phyloP scores from a whole-genome alignment of 129 eudicot species.

The Silybum marianum region DNA sequence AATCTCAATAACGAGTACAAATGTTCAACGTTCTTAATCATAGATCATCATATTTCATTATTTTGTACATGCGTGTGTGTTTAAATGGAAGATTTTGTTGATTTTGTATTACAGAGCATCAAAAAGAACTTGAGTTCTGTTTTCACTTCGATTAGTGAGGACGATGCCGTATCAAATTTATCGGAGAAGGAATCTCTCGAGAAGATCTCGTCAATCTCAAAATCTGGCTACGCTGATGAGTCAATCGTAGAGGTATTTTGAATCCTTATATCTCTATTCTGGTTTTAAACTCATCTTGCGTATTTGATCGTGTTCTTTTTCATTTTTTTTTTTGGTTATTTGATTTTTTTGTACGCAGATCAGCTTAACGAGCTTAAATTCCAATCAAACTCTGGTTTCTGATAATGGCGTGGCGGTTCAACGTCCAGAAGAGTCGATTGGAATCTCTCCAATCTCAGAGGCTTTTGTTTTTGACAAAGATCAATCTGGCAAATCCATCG shows the following conservation, averaged over 20 bases:
- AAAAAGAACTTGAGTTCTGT: conserved; percentile 21
- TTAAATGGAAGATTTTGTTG: background rate
- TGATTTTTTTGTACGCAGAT: conserved; percentile 20
- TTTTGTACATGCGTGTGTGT: background rate
- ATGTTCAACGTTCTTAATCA: background rate
- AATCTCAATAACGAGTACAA: background rate
- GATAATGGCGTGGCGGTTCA: conserved; percentile 1
- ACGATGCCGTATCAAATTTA: conserved; percentile 1
- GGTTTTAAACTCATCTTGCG: background rate
- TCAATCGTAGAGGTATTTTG: conserved; percentile 16
- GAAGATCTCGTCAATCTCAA: background rate
- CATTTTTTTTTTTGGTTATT: background rate
- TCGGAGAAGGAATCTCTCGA: conserved; percentile 21
- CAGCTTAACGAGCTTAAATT: conserved; percentile 8
- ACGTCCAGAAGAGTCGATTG: conserved; percentile 17
- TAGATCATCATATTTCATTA: conserved; percentile 3
- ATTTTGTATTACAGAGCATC: conserved; percentile 27
- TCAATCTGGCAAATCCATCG: conserved; percentile 13
- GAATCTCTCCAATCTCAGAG: conserved; percentile 20
- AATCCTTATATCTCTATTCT: background rate
- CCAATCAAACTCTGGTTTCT: conserved; percentile 16
- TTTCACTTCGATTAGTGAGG: conserved; percentile 16
- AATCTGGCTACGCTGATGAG: conserved; percentile 13
- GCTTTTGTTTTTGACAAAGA: conserved; percentile 21
- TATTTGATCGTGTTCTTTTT: background rate